phyloP scores from a whole-genome alignment of 2,329 filamentous ascomycete genomes.

The Penicillium palitans region DNA sequence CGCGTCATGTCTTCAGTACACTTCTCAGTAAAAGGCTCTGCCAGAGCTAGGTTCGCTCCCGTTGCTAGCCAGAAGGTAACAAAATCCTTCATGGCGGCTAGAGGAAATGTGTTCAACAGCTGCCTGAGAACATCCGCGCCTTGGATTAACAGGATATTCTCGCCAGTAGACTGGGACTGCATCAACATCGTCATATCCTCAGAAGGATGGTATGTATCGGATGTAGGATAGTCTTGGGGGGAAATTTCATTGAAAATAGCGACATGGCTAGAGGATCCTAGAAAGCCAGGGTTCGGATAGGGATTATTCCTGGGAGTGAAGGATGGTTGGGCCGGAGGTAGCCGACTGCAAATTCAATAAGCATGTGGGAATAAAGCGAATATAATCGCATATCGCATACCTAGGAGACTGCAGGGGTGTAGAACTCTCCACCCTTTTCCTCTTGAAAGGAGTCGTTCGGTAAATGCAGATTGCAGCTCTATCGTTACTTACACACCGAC shows the following conservation, averaged over 20 bases:
- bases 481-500: slow-evolving; percentile 19
- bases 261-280: slow-evolving; percentile 32
- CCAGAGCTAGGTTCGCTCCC: slow-evolving; percentile 28
- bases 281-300: slow-evolving; percentile 33
- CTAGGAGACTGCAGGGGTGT: slow-evolving; percentile 9
- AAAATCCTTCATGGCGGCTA: slow-evolving; percentile 28
- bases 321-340: slow-evolving; percentile 20
- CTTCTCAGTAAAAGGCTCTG: slow-evolving; percentile 26
- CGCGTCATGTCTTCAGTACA: slow-evolving; percentile 26
- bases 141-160: slow-evolving; percentile 25
- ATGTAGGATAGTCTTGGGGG: slow-evolving; percentile 16
- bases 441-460: slow-evolving; percentile 29
- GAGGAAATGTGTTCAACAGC: slow-evolving; percentile 21
- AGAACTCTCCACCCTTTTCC: slow-evolving; percentile 21
- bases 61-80: slow-evolving; percentile 28
- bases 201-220: background rate
- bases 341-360: slow-evolving; percentile 11
- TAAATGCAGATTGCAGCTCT: slow-evolving; percentile 26
- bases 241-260: slow-evolving; percentile 33
- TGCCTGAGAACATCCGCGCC: slow-evolving; percentile 27
- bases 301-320: slow-evolving; percentile 24
- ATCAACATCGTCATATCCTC: slow-evolving; percentile 9
- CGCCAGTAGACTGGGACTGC: slow-evolving; percentile 19
- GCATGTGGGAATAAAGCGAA: background rate
- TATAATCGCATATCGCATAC: background rate